Percentiles rank a stretch among this genome's conserved stretches.
These are phyloP conservation scores for Stylosanthes scabra DNA, from an alignment of 331 rosid genomes.

Conservation along the genomic window DNA sequence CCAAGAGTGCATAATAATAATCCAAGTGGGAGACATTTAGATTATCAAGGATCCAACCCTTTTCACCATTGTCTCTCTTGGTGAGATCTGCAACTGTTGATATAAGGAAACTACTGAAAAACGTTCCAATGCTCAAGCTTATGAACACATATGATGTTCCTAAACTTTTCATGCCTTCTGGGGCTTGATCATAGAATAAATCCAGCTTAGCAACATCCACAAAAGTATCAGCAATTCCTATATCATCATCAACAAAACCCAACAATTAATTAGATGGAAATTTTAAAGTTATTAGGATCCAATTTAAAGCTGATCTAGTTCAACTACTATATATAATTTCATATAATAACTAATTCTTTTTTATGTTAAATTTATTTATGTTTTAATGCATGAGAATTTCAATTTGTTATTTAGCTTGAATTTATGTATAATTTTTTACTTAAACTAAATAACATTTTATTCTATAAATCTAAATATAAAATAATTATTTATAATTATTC, in stretches of 20 bases:
- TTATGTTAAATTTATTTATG: no score
- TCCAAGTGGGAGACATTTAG: slow-evolving; percentile 73
- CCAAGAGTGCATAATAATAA: slow-evolving; percentile 71
- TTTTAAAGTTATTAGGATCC: no score
- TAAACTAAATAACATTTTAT: no score
- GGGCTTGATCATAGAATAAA: slow-evolving; percentile 90
- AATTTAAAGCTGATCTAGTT: no score
- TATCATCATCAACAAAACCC: not conserved
- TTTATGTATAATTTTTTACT: no score
- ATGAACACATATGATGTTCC: slow-evolving; percentile 77
- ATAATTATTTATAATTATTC: no score
- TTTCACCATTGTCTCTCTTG: slow-evolving; percentile 43
- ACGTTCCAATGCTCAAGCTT: slow-evolving; percentile 71
- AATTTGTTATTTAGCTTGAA: no score
- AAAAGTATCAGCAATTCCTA: slow-evolving; percentile 73
- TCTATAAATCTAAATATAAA: no score
- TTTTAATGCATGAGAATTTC: no score
- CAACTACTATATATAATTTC: no score
- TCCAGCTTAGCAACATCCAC: slow-evolving; percentile 81
- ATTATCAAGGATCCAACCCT: slow-evolving; percentile 83
- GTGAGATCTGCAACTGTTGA: slow-evolving; percentile 57
- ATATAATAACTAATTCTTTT: no score
- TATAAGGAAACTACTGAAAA: slow-evolving; percentile 62
- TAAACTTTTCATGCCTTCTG: slow-evolving; percentile 83
- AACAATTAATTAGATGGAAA: no score